Conservation (phyloP, 2,329 filamentous ascomycete species). For the Penicillium brevicompactum region DNA sequence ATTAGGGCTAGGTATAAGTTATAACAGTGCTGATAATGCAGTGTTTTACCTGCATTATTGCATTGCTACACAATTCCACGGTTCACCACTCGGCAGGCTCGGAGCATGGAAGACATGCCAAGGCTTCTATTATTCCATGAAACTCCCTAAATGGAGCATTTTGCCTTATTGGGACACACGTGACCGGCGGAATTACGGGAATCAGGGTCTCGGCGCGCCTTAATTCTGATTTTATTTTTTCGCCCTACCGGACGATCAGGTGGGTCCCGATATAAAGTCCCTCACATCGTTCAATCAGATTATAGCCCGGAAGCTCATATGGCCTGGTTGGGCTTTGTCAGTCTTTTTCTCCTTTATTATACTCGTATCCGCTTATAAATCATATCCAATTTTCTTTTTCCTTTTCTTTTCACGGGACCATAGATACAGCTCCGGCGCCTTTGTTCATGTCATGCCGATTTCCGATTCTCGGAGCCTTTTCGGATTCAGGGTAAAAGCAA, state of each 20-base stretch:
- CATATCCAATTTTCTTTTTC: background rate
- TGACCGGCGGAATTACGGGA: slow-evolving; percentile 21
- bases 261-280: slow-evolving; percentile 9
- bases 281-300: slow-evolving; percentile 7
- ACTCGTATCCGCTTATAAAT: slow-evolving; percentile 1
- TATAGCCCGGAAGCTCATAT: slow-evolving; percentile 12
- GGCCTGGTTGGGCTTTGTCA: background rate
- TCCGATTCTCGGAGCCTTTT: background rate
- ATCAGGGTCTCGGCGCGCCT: slow-evolving; percentile 4
- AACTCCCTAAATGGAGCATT: slow-evolving; percentile 12
- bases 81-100: background rate
- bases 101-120: slow-evolving; percentile 9
- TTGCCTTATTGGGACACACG: slow-evolving; percentile 16
- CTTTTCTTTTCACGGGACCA: background rate
- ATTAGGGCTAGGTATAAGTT: too few species aligned
- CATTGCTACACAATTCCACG: background rate
- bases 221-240: background rate
- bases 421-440: too few species aligned
- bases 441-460: background rate
- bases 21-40: background rate
- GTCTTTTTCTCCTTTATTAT: background rate
- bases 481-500: background rate
- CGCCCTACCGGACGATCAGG: slow-evolving; percentile 11
- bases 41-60: background rate
- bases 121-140: slow-evolving; percentile 1